These are phyloP conservation scores for Teunomyces atbi DNA, from an alignment of 805 yeast species.

Conservation along the genomic window DNA sequence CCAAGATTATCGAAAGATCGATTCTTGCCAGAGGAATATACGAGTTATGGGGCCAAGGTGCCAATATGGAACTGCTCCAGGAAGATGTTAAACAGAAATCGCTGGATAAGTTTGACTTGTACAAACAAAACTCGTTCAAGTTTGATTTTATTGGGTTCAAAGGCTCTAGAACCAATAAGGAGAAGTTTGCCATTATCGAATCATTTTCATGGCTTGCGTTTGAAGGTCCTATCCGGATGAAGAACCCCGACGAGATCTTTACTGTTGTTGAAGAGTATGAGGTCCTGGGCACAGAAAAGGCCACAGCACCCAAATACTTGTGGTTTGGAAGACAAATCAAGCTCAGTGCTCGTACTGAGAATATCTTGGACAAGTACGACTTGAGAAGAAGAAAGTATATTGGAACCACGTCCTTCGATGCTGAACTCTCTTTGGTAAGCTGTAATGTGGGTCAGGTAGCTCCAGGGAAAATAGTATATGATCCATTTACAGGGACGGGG, in stretches of 20 bases:
- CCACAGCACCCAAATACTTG: conserved; percentile 49
- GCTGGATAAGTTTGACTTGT: conserved; percentile 32
- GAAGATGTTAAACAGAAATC: conserved; percentile 37
- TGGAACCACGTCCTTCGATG: conserved; percentile 97
- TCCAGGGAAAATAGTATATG: conserved; percentile 69
- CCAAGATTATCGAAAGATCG: conserved; percentile 60
- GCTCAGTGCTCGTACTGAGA: conserved; percentile 58
- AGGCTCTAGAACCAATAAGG: conserved; percentile 55
- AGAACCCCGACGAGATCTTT: conserved; percentile 68
- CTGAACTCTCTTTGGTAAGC: conserved; percentile 83
- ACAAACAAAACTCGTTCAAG: conserved; percentile 59
- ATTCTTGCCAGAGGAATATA: conserved; percentile 73
- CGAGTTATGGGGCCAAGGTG: conserved; percentile 81
- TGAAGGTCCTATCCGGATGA: conserved; percentile 76
- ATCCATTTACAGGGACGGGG: conserved; percentile 97
- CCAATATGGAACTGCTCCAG: conserved; percentile 56
- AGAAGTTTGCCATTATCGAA: conserved; percentile 63
- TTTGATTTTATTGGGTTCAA: conserved; percentile 79
- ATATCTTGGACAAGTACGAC: conserved; percentile 74
- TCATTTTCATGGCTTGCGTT: conserved; percentile 67
- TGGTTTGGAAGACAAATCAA: conserved; percentile 78
- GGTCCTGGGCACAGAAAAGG: conserved; percentile 46
- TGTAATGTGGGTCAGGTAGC: conserved; percentile 81
- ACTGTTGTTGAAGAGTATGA: conserved; percentile 74
- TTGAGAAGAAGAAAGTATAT: conserved; percentile 79